Evolutionary conservation across 2,329 filamentous ascomycete species (phyloP).

Genomic region (Dothideomycetes sp.): DNA sequence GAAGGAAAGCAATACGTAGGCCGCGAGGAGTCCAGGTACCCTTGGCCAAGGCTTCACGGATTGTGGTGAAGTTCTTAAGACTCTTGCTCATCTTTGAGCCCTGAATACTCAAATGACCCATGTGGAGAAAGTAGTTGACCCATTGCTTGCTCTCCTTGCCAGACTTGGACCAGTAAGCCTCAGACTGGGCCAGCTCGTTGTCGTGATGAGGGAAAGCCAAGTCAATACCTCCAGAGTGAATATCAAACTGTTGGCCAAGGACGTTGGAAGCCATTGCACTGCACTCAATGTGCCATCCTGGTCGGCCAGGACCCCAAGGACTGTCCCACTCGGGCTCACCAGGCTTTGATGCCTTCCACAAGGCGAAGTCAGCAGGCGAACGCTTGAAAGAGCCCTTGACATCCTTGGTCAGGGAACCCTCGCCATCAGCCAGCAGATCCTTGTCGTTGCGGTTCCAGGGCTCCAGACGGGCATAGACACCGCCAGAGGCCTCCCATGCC

Average conservation of each 20-base stretch:
- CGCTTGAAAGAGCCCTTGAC: constrained; percentile 51
- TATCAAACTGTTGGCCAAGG: constrained; percentile 76
- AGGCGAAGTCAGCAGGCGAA: constrained; percentile 71
- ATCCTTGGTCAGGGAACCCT: constrained; percentile 55
- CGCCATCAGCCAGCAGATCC: constrained; percentile 74
- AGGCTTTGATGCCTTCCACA: constrained; percentile 88
- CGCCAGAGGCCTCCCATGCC: constrained; percentile 73
- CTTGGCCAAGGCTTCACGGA: constrained; percentile 63
- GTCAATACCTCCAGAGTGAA: constrained; percentile 88
- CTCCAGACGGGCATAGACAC: constrained; percentile 74
- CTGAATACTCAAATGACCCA: constrained; percentile 81
- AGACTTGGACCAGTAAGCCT: constrained; percentile 59
- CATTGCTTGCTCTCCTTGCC: constrained; percentile 47
- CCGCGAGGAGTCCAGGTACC: constrained; percentile 66
- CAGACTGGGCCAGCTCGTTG: constrained; percentile 82
- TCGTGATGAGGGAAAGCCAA: constrained; percentile 87
- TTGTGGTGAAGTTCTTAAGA: constrained; percentile 91
- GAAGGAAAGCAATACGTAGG: constrained; percentile 75
- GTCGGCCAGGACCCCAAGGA: constrained; percentile 76
- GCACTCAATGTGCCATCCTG: constrained; percentile 97
- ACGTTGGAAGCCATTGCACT: constrained; percentile 87
- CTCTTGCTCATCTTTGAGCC: constrained; percentile 95
- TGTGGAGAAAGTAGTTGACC: constrained; percentile 95
- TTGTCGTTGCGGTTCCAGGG: constrained; percentile 80
- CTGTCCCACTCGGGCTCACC: constrained; percentile 87